Conservation (phyloP, 2,329 filamentous ascomycete genomes). For the Sporothrix humicola region DNA sequence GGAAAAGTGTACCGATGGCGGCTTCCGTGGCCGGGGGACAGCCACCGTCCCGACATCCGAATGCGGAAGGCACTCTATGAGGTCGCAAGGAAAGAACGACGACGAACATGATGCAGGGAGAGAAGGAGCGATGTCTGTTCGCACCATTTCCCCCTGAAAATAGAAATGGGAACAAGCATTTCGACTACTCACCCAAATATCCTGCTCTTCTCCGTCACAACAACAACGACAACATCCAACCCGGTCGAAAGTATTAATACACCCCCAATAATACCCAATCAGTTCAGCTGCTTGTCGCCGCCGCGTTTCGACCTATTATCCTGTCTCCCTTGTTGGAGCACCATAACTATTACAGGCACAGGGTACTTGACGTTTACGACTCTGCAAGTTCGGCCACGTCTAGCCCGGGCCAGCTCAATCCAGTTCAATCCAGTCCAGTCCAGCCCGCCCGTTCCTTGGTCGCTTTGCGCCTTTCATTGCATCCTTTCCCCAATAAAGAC, state of each 20-base stretch:
- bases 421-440: neutral
- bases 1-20: neutral
- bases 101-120: neutral
- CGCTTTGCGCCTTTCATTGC: neutral
- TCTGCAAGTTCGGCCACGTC: too few species aligned
- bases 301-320: too few species aligned
- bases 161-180: neutral
- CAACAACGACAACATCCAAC: neutral
- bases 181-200: too few species aligned
- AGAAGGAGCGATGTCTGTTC: neutral
- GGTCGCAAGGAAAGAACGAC: neutral
- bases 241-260: too few species aligned
- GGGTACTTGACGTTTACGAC: neutral
- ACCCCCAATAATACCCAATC: too few species aligned
- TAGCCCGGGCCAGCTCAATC: constrained; percentile 6
- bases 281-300: neutral
- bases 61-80: neutral
- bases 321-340: neutral
- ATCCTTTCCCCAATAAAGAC: neutral
- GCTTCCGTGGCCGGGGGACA: neutral
- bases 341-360: neutral
- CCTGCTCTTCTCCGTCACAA: too few species aligned
- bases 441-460: neutral
- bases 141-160: neutral
- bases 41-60: neutral